A percentile compares a stretch with the other conserved stretches of the same genome.
phyloP scores from a whole-genome alignment of 169 alveolate species.

The Cardiosporidium cionae region DNA sequence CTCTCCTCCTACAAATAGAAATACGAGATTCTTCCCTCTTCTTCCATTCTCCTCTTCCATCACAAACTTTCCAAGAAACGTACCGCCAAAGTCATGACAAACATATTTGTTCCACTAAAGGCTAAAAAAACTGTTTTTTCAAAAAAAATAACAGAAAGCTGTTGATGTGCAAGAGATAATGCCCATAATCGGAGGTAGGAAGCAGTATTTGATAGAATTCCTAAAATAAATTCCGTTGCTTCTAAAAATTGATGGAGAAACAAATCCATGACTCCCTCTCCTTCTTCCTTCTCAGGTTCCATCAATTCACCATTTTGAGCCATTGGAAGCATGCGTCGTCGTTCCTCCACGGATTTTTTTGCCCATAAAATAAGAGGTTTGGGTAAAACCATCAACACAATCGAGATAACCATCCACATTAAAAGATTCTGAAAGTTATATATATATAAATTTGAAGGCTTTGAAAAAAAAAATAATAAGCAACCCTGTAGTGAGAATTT shows the following conservation, averaged over 20 bases:
- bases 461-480: no score
- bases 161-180: slow-evolving; percentile 96
- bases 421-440: no score
- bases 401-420: slow-evolving; percentile 65
- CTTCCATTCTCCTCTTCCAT: no score
- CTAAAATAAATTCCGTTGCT: slow-evolving; percentile 96
- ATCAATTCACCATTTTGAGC: slow-evolving; percentile 34
- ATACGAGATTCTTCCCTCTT: not conserved
- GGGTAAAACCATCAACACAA: slow-evolving; percentile 90
- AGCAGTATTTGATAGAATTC: slow-evolving; percentile 96
- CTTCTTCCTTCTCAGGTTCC: slow-evolving; percentile 29
- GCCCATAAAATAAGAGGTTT: slow-evolving; percentile 71
- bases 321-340: not conserved
- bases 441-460: no score
- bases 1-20: not conserved
- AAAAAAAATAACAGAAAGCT: slow-evolving; percentile 69
- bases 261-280: slow-evolving; percentile 63
- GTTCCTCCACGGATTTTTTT: slow-evolving; percentile 9
- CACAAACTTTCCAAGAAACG: no score
- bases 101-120: slow-evolving; percentile 1
- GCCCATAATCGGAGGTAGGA: slow-evolving; percentile 99
- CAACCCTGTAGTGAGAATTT: no score
- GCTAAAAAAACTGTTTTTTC: slow-evolving; percentile 29
- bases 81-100: no score
- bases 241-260: slow-evolving; percentile 93